phyloP scores from a whole-genome alignment of 2,329 filamentous ascomycete species.

The Aureobasidium uvarum region DNA sequence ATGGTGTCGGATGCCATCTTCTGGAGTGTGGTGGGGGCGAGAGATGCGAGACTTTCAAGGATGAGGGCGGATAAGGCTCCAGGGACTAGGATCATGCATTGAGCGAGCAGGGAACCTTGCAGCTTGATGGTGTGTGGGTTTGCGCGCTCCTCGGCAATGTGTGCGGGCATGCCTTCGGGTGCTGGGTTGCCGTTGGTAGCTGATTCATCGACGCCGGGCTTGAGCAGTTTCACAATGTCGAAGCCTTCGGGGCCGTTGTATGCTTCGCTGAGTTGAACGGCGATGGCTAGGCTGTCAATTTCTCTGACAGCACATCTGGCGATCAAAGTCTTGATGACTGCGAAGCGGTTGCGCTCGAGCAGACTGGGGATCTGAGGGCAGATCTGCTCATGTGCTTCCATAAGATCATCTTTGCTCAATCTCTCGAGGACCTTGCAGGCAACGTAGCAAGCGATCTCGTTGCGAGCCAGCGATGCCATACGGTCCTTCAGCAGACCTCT shows the following conservation, averaged over 20 bases:
- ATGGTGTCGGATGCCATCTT: constrained; percentile 63
- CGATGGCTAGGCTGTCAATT: constrained; percentile 57
- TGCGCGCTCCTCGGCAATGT: constrained; percentile 24
- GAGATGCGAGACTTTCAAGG: constrained; percentile 57
- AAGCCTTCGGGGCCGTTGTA: constrained; percentile 54
- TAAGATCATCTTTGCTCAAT: constrained; percentile 80
- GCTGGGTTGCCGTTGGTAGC: constrained; percentile 22
- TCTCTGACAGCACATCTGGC: constrained; percentile 74
- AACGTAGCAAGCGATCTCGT: constrained; percentile 87
- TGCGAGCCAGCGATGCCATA: constrained; percentile 77
- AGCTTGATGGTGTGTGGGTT: constrained; percentile 39
- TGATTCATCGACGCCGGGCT: constrained; percentile 47
- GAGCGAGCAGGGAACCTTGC: constrained; percentile 79
- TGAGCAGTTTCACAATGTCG: constrained; percentile 60
- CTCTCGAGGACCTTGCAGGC: constrained; percentile 79
- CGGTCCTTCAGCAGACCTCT: constrained; percentile 74
- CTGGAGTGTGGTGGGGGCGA: constrained; percentile 54
- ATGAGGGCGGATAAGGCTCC: constrained; percentile 68
- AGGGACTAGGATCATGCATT: constrained; percentile 72
- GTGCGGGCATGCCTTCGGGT: constrained; percentile 29
- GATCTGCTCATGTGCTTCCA: constrained; percentile 68
- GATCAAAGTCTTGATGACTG: constrained; percentile 76
- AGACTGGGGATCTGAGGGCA: constrained; percentile 69
- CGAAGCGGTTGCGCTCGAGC: constrained; percentile 71
- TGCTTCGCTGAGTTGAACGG: constrained; percentile 56